phyloP scores from a whole-genome alignment of 176 grass and related monocot species.

The Echinochloa phyllopogon region DNA sequence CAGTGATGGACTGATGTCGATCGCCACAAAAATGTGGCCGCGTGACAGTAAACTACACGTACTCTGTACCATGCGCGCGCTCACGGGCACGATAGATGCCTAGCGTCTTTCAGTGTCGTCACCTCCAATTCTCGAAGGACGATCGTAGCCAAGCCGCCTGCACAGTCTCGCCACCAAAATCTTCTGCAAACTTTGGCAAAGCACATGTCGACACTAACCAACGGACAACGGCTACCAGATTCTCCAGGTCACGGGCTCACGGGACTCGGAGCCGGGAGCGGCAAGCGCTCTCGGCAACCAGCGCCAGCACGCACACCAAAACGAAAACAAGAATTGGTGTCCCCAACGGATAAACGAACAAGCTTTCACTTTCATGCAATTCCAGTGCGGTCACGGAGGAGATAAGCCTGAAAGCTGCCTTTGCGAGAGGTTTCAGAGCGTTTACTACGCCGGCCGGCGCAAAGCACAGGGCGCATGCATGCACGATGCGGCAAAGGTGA shows the following conservation, averaged over 20 bases:
- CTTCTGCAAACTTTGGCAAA: background rate
- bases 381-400: constrained; percentile 38
- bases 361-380: constrained; percentile 33
- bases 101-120: background rate
- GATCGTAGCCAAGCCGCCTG: background rate
- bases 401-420: constrained; percentile 51
- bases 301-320: background rate
- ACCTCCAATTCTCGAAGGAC: background rate
- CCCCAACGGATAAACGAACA: background rate
- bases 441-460: constrained; percentile 33
- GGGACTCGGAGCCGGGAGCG: constrained; percentile 18
- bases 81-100: background rate
- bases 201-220: background rate
- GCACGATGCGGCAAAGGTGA: constrained; percentile 10
- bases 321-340: background rate
- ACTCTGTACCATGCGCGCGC: background rate
- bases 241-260: constrained; percentile 48
- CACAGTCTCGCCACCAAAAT: background rate
- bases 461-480: constrained; percentile 25
- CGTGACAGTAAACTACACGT: background rate
- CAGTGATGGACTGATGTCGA: background rate
- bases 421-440: background rate
- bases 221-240: constrained; percentile 39
- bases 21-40: background rate
- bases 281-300: background rate